Evolutionary conservation across 176 grass and related monocot species (phyloP).

Genomic region (Triticum aestivum): DNA sequence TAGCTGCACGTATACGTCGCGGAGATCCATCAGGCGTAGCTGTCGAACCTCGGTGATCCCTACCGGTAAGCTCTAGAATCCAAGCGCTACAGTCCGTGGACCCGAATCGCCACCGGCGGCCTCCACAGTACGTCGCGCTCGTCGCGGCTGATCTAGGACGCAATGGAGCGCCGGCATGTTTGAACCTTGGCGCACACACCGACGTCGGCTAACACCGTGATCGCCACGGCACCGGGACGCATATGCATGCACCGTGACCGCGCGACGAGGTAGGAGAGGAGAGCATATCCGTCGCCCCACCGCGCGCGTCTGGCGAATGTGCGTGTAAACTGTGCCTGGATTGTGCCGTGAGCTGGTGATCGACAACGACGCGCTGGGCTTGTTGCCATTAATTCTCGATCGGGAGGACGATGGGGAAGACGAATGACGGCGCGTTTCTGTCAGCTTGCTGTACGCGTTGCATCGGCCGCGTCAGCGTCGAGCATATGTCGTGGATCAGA

Average conservation of each 20-base stretch:
- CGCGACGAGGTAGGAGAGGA: neutral
- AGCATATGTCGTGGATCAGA: neutral
- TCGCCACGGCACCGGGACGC: constrained; percentile 3
- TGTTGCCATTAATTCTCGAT: neutral
- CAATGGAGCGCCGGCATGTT: constrained; percentile 41
- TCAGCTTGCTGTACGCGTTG: constrained; percentile 14
- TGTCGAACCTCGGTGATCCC: constrained; percentile 3
- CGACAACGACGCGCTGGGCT: constrained; percentile 5
- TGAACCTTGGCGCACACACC: constrained; percentile 10
- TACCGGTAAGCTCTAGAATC: neutral
- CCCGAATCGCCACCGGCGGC: neutral
- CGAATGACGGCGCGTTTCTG: constrained; percentile 34
- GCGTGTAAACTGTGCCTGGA: neutral
- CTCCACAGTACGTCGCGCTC: neutral
- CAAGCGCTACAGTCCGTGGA: constrained; percentile 32
- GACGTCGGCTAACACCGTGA: neutral
- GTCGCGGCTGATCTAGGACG: constrained; percentile 14
- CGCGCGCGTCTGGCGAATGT: neutral
- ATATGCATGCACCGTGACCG: neutral
- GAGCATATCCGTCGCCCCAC: neutral
- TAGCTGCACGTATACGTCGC: neutral
- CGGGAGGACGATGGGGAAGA: neutral
- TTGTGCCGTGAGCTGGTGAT: neutral
- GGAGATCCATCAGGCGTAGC: neutral
- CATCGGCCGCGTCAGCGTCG: constrained; percentile 4